Conservation (phyloP, 345 rosid species). For the Nephelium lappaceum region DNA sequence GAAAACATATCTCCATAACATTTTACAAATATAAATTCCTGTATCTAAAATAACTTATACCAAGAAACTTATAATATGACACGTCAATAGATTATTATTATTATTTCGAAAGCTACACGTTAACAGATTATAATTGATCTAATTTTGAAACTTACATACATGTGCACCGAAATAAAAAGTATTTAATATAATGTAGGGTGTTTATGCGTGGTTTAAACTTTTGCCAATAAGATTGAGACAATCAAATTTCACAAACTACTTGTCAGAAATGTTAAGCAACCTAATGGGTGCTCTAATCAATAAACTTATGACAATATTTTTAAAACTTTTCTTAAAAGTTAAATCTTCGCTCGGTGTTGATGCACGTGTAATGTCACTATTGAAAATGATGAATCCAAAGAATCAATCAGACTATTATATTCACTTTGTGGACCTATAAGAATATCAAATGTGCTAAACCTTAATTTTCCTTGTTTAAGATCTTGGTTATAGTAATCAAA, state of each 20-base stretch:
- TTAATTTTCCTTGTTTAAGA: not conserved
- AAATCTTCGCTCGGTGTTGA: too few relatives aligned
- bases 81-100: too few relatives aligned
- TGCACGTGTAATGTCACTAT: not conserved
- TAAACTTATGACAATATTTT: not conserved
- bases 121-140: too few relatives aligned
- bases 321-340: not conserved
- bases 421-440: conserved; percentile 11
- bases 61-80: too few relatives aligned
- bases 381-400: not conserved
- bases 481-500: not conserved
- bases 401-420: not conserved
- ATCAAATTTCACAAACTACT: not conserved
- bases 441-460: conserved; percentile 17
- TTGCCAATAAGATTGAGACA: not conserved
- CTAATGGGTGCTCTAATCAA: not conserved
- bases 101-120: too few relatives aligned
- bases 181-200: too few relatives aligned
- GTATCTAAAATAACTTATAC: too few relatives aligned
- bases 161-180: not conserved
- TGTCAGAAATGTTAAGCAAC: not conserved
- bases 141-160: not conserved
- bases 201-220: not conserved
- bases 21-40: too few relatives aligned
- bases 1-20: too few relatives aligned